Base-by-base conservation (phyloP, 1,284 basidiomycete genomes). In the Melampsora americana region DNA sequence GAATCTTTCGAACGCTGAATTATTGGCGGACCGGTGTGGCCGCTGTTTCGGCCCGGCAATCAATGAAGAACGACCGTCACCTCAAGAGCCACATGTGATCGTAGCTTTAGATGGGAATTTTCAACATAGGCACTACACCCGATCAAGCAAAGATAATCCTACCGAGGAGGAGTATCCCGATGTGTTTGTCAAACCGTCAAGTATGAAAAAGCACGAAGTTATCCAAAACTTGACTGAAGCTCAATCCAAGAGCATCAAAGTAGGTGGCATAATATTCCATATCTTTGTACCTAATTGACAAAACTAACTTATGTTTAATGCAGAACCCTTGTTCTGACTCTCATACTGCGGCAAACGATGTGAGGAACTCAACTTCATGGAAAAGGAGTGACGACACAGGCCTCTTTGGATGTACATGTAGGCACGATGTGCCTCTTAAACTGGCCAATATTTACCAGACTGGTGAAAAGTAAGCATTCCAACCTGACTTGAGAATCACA, bases 111-210 rank as follows among this genome's bases (percentile, higher is more conserved):
- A 68, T 32, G 66, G 44, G 5, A 53, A 53, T 53, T 53, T 53
- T 23, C 50, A 53, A 53, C 50, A 53, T 18, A 3, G 50, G 3
- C 66, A 68, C 35, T 48, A 68, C n/a, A 32, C 66, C 66, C 26
- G 48, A n/a, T 35, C 66, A 18, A 68, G 66, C 30, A 69, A 69
- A 42, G 67, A 69, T 39, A 53, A 42, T 53, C 67, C 53, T 32
- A 18, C 32, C 0, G 26, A 69, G 60, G 53, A 56, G 9, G 48
- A 69, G 53, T 69, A 69, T 42, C 68, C 68, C 1, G 26, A 53
- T 20, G 32, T n/a, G 6, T 69, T 69, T 16, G 9, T 69, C 12
- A 53, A 39, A 7, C 53, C 68, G 16, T 60, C 68, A 5, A 3
- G 42, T 28, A 69, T 59, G n/a, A 56, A 56, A 14, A 56, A 28